These are phyloP conservation scores for Torrubiella hemipterigena DNA, from an alignment of 2,329 filamentous ascomycete genomes.

Conservation along the genomic window DNA sequence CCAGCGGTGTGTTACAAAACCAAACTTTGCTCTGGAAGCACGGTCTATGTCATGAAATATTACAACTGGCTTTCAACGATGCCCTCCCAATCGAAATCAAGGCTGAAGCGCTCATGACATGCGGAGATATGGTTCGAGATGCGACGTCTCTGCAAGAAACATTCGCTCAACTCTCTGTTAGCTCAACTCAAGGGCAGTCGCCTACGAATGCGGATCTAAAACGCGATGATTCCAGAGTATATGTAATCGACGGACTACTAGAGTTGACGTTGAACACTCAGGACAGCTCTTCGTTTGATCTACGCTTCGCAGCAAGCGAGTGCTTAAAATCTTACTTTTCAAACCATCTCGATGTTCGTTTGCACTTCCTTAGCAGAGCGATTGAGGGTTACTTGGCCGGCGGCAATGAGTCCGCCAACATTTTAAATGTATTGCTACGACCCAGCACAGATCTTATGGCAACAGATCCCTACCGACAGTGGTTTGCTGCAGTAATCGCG, in stretches of 20 bases:
- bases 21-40: constrained; percentile 78
- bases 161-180: constrained; percentile 77
- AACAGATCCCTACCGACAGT: constrained; percentile 73
- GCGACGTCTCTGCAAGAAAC: constrained; percentile 73
- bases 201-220: constrained; percentile 29
- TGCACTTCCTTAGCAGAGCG: constrained; percentile 77
- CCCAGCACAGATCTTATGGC: constrained; percentile 48
- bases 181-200: too few species aligned
- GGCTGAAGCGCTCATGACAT: constrained; percentile 74
- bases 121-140: constrained; percentile 76
- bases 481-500: constrained; percentile 80
- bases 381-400: constrained; percentile 76
- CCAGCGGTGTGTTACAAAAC: constrained; percentile 68
- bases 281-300: constrained; percentile 57
- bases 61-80: constrained; percentile 72
- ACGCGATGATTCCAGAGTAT: constrained; percentile 48
- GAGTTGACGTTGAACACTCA: constrained; percentile 66
- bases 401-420: constrained; percentile 74
- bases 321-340: constrained; percentile 90
- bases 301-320: constrained; percentile 74
- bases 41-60: constrained; percentile 64
- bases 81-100: constrained; percentile 65
- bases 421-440: constrained; percentile 69
- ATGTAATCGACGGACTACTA: constrained; percentile 87
- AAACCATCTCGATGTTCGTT: constrained; percentile 66